These are phyloP conservation scores for Trapa incisa DNA, from an alignment of 345 rosid genomes.

Conservation along the genomic window DNA sequence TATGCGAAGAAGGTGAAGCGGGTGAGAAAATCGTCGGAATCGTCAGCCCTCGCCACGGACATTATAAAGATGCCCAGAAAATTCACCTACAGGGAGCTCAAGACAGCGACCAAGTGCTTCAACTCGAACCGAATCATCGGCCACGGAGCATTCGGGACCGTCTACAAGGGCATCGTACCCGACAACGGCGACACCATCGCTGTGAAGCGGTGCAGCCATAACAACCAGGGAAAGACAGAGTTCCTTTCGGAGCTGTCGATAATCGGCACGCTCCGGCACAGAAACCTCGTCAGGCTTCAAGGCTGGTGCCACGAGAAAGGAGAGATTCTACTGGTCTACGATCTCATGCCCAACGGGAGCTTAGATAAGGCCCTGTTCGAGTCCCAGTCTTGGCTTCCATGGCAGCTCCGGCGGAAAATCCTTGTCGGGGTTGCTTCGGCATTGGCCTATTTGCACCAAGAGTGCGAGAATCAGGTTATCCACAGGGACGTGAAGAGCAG, in stretches of 20 bases:
- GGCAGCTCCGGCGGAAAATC: constrained; percentile 64
- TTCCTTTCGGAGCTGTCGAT: constrained; percentile 75
- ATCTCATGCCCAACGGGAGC: constrained; percentile 91
- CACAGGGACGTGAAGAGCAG: constrained; percentile 89
- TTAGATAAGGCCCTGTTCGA: constrained; percentile 84
- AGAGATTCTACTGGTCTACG: constrained; percentile 76
- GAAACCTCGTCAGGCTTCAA: constrained; percentile 81
- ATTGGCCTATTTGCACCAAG: constrained; percentile 86
- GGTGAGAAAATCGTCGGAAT: constrained; percentile 35
- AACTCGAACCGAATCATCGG: constrained; percentile 62
- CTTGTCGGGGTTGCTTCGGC: constrained; percentile 87
- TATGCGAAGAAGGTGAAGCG: constrained; percentile 48
- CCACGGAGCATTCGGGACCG: constrained; percentile 91
- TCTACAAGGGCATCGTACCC: constrained; percentile 64
- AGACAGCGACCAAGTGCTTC: constrained; percentile 73
- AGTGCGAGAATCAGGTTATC: constrained; percentile 91
- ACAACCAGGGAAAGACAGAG: constrained; percentile 73
- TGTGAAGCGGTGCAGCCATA: constrained; percentile 81
- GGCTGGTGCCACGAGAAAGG: constrained; percentile 96
- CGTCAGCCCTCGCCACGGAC: constrained; percentile 42
- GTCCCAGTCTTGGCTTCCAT: constrained; percentile 52
- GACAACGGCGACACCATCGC: constrained; percentile 73
- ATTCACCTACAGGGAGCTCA: constrained; percentile 79
- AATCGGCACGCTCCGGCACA: constrained; percentile 78
- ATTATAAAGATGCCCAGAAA: constrained; percentile 80